Percentiles rank a stretch among this genome's conserved stretches.
These are phyloP conservation scores for Mycena latifolia DNA, from an alignment of 768 basidiomycete genomes.

Conservation along the genomic window DNA sequence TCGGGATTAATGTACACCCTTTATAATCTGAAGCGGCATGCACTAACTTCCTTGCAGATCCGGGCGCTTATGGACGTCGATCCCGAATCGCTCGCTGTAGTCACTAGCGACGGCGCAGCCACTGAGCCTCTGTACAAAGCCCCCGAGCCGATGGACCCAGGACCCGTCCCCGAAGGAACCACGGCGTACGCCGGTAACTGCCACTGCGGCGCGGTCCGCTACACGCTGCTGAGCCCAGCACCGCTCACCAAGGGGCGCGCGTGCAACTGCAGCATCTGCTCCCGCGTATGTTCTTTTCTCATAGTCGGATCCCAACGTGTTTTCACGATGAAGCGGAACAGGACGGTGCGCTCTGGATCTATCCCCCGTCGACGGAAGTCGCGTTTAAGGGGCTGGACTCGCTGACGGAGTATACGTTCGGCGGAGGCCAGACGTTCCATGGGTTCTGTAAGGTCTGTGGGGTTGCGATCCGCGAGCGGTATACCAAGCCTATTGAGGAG, in stretches of 20 bases:
- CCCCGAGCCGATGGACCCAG: slow-evolving; percentile 12
- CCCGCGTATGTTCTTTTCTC: slow-evolving; percentile 16
- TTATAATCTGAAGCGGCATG: too few relatives aligned
- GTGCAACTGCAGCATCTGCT: slow-evolving; percentile 35
- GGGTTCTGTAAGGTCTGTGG: slow-evolving; percentile 25
- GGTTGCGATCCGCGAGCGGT: slow-evolving; percentile 12
- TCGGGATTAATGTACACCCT: slow-evolving; percentile 23
- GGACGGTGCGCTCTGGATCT: slow-evolving; percentile 25
- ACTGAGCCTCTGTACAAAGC: slow-evolving; percentile 1
- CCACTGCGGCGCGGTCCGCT: slow-evolving; percentile 33
- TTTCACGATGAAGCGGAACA: too few relatives aligned
- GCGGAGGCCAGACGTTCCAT: neutral
- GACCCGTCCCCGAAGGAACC: too few relatives aligned
- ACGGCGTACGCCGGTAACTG: slow-evolving; percentile 27
- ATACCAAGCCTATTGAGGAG: neutral
- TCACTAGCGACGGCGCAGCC: neutral
- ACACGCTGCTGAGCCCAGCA: slow-evolving; percentile 1
- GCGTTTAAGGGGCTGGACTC: slow-evolving; percentile 21
- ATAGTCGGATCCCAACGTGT: too few relatives aligned
- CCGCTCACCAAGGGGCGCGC: neutral
- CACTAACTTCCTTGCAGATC: too few relatives aligned
- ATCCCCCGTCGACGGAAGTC: neutral
- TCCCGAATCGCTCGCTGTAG: neutral
- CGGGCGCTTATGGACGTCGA: slow-evolving; percentile 19
- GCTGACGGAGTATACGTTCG: slow-evolving; percentile 21